A percentile compares a stretch with the other conserved stretches of the same genome.
These are phyloP conservation scores for Saccharomyces hybrid DNA, from an alignment of 1,139 yeast species.

Conservation along the genomic window DNA sequence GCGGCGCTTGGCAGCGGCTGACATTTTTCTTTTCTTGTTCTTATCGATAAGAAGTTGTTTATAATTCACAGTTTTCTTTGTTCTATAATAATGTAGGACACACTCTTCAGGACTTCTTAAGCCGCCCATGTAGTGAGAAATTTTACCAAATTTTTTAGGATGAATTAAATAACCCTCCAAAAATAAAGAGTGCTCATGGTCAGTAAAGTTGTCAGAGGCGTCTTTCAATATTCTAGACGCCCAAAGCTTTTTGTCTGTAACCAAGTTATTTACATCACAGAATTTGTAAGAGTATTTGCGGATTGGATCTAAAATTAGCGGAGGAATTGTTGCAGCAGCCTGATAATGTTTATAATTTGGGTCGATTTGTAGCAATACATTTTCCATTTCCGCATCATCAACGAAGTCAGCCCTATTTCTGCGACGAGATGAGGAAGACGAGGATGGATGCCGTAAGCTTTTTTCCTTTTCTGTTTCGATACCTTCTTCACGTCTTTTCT, in stretches of 20 bases:
- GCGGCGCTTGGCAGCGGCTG: conserved; percentile 37
- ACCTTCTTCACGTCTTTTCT: conserved; percentile 17
- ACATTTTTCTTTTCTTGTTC: conserved; percentile 52
- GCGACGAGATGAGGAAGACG: conserved; percentile 51
- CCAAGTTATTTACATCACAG: conserved; percentile 65
- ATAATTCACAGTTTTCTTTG: conserved; percentile 72
- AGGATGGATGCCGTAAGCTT: conserved; percentile 10
- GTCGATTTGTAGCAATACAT: conserved; percentile 39
- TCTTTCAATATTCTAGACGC: conserved; percentile 58
- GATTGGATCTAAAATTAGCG: conserved; percentile 62
- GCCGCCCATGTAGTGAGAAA: conserved; percentile 76
- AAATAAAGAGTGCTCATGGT: conserved; percentile 69
- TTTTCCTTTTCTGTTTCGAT: conserved; percentile 21
- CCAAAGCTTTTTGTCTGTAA: conserved; percentile 58
- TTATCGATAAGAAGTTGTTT: conserved; percentile 60
- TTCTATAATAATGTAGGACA: conserved; percentile 84
- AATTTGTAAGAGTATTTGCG: conserved; percentile 42
- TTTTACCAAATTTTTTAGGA: conserved; percentile 90
- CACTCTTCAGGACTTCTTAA: conserved; percentile 77
- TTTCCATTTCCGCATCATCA: conserved; percentile 31
- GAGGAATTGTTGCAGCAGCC: conserved; percentile 79
- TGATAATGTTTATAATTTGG: conserved; percentile 73
- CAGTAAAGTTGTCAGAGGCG: conserved; percentile 63
- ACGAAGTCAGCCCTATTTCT: conserved; percentile 55
- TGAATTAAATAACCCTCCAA: conserved; percentile 68